phyloP scores from a whole-genome alignment of 148 eudicot species.

The Bassia scoparia region DNA sequence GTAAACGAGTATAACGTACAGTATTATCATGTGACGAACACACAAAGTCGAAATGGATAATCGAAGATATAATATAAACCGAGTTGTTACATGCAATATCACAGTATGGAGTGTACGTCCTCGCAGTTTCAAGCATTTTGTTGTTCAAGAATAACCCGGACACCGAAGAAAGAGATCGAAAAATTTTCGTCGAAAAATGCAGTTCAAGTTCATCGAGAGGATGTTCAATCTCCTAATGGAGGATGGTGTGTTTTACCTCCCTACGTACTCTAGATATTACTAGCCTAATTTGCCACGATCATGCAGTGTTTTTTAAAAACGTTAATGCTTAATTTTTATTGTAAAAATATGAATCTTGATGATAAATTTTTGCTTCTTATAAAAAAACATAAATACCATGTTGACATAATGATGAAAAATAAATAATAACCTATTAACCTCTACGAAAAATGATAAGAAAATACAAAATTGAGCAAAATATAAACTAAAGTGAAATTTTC shows the following conservation, averaged over 20 bases:
- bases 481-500: too few relatives aligned
- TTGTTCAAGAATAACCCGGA: constrained; percentile 44
- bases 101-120: constrained; percentile 37
- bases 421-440: too few relatives aligned
- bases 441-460: too few relatives aligned
- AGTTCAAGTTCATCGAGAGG: constrained; percentile 28
- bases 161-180: constrained; percentile 44
- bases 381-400: too few relatives aligned
- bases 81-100: not conserved
- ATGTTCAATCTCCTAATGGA: constrained; percentile 37
- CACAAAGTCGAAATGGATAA: not conserved
- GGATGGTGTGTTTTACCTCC: constrained; percentile 26
- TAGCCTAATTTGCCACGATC: not conserved
- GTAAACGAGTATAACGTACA: not conserved
- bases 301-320: too few relatives aligned
- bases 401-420: too few relatives aligned
- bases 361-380: too few relatives aligned
- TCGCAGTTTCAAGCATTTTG: constrained; percentile 42
- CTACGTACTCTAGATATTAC: not conserved
- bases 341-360: too few relatives aligned
- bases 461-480: too few relatives aligned
- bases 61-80: not conserved
- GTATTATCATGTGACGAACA: too few relatives aligned
- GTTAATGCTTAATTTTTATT: too few relatives aligned
- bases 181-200: constrained; percentile 31